Evolutionary conservation across 202 grass and related monocot species (phyloP).

Genomic region (Saccharum hybrid): DNA sequence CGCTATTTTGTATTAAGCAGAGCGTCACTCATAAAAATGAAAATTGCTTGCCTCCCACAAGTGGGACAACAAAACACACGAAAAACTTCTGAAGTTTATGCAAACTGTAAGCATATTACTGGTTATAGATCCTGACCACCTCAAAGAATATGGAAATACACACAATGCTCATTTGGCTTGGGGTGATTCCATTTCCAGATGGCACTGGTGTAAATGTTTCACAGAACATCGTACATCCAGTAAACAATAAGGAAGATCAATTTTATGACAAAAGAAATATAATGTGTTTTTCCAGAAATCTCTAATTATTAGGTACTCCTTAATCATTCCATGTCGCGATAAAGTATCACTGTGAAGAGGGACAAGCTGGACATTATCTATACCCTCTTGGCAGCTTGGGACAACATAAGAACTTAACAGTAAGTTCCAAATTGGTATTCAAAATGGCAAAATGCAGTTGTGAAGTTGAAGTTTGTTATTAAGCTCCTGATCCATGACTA

Average conservation of each 20-base stretch:
- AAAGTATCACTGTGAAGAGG: not conserved
- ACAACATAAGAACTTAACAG: not conserved
- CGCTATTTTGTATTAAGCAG: not conserved
- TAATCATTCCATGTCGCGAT: not conserved
- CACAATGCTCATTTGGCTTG: not conserved
- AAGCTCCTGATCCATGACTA: not conserved
- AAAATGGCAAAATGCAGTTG: no score
- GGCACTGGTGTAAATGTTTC: not conserved
- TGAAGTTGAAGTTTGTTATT: no score
- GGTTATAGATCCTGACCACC: not conserved
- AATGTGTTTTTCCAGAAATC: not conserved
- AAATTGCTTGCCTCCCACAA: not conserved
- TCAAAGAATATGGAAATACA: not conserved
- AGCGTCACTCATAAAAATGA: conserved; percentile 9
- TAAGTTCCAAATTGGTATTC: no score
- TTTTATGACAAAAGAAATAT: not conserved
- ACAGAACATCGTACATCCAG: not conserved
- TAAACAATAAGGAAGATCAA: not conserved
- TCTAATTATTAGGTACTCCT: not conserved
- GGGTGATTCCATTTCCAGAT: not conserved
- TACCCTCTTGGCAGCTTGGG: not conserved
- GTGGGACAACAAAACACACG: not conserved
- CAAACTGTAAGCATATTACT: not conserved
- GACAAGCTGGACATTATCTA: not conserved
- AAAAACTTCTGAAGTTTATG: not conserved